Conservation (phyloP, 2,329 filamentous ascomycete genomes). For the Aspergillus sp. region DNA sequence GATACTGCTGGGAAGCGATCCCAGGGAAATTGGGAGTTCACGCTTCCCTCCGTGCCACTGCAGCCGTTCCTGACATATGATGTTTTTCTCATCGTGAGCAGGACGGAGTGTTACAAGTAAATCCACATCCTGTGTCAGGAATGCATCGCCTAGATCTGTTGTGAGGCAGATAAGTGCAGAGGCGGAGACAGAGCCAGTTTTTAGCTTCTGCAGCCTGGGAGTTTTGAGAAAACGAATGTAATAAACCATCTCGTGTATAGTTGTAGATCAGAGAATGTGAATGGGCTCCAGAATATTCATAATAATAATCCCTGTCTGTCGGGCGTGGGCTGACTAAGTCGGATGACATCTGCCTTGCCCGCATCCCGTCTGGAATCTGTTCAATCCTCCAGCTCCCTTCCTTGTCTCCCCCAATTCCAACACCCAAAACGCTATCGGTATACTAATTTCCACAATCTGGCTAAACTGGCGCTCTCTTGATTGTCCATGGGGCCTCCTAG, state of each 20-base stretch:
- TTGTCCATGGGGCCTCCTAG: slow-evolving; percentile 16
- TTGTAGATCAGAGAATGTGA: not conserved
- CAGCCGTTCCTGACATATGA: slow-evolving; percentile 23
- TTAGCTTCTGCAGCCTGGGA: slow-evolving; percentile 50
- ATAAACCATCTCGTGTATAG: slow-evolving; percentile 48
- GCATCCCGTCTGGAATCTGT: not conserved
- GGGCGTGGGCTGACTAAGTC: slow-evolving; percentile 30
- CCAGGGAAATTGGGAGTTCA: slow-evolving; percentile 32
- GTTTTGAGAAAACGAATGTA: slow-evolving; percentile 70
- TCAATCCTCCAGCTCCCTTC: slow-evolving; percentile 18
- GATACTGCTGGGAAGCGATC: slow-evolving; percentile 27
- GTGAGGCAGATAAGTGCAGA: slow-evolving; percentile 62
- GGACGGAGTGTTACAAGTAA: slow-evolving; percentile 27
- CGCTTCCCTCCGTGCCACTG: slow-evolving; percentile 37
- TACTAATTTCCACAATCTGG: not conserved
- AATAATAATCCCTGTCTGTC: too few species aligned
- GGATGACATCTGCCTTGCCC: slow-evolving; percentile 24
- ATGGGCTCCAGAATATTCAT: not conserved
- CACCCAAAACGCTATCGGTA: not conserved
- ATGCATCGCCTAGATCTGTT: slow-evolving; percentile 67
- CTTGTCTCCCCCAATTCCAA: slow-evolving; percentile 6
- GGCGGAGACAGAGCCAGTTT: slow-evolving; percentile 42
- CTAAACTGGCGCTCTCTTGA: not conserved
- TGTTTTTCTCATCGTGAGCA: slow-evolving; percentile 15
- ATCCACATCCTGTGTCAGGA: slow-evolving; percentile 49